Conservation (phyloP, 768 basidiomycete species). For the Lactifluus pinguis region DNA sequence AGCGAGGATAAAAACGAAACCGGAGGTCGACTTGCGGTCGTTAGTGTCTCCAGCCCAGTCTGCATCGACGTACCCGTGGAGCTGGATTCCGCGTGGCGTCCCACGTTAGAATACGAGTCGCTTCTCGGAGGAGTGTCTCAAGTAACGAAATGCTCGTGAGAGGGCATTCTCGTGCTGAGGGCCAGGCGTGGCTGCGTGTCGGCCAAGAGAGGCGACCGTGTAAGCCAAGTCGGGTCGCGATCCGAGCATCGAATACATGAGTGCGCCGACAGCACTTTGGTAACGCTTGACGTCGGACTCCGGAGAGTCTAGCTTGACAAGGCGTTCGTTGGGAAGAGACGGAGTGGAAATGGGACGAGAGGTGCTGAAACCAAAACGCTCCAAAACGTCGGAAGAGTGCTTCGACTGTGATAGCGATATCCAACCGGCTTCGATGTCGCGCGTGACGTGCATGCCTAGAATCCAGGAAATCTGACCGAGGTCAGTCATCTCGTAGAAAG, state of each 20-base stretch:
- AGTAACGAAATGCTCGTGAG: constrained; percentile 28
- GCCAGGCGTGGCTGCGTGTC: constrained; percentile 26
- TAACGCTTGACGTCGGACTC: constrained; percentile 20
- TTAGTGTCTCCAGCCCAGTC: not conserved
- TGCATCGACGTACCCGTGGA: not conserved
- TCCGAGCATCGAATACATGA: not conserved
- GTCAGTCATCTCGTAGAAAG: too few relatives aligned
- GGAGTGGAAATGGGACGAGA: too few relatives aligned
- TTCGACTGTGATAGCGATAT: too few relatives aligned
- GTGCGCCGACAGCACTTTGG: not conserved
- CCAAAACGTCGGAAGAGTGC: too few relatives aligned
- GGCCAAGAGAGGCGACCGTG: constrained; percentile 25
- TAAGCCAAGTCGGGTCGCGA: constrained; percentile 31
- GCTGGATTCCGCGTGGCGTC: fast-evolving
- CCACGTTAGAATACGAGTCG: constrained; percentile 18
- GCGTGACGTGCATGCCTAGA: too few relatives aligned
- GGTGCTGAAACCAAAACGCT: too few relatives aligned
- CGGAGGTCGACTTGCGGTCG: too few relatives aligned
- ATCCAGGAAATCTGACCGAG: too few relatives aligned
- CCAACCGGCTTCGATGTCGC: too few relatives aligned
- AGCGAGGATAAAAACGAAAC: too few relatives aligned
- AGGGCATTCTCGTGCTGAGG: constrained; percentile 25
- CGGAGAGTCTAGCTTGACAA: constrained; percentile 2
- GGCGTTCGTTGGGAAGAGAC: too few relatives aligned
- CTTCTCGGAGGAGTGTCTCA: constrained; percentile 25